Evolutionary conservation across 805 yeast species (phyloP), one percentile per base, ranked within the genome.

Genomic region (Isabelozyma rhagii): DNA sequence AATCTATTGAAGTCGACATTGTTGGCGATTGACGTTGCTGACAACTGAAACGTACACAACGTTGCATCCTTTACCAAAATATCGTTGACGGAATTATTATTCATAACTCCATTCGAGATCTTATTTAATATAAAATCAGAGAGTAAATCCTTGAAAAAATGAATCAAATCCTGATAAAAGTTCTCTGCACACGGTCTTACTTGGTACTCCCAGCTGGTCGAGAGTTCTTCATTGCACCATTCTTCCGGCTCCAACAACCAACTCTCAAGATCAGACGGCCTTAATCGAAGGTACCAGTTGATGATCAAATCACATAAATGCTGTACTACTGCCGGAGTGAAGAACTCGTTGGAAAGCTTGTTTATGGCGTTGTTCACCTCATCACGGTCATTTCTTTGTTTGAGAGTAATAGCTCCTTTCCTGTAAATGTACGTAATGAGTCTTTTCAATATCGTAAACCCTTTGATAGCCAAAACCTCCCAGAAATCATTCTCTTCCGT

Each of bases 171-270:
- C 55, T 85, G 88, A 62, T 84, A 91, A 55, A 90, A 83, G 61
- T 84, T 84, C 57, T 89, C 96, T 0, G 96, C 90, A 67, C 97
- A 89, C 3, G 93, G 90, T 49, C 96, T 75, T 10, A 91, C 77
- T 62, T 88, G 92, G 63, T 74, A 89, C 61, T 92, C 97, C 84
- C 89, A 90, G 61, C 86, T 84, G 5, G 82, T 72, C 46, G 83
- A 78, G 50, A 85, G 70, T 56, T 91, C 96, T 60, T 90, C 96
- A 54, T 84, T 83, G 17, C 88, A 83, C 89, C 96, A 94, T 64
- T 90, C 97, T 63, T 91, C 98, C 0, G 98, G 97, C 51, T 91
- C 96, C 14, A 79, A 65, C 10, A 75, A 63, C 98, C 98, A 94
- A 39, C 81, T 72, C 57, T 88, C 96, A 44, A 93, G 65, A 62